Base-by-base conservation (phyloP, 345 rosid genomes). In the Citrus australasica region DNA sequence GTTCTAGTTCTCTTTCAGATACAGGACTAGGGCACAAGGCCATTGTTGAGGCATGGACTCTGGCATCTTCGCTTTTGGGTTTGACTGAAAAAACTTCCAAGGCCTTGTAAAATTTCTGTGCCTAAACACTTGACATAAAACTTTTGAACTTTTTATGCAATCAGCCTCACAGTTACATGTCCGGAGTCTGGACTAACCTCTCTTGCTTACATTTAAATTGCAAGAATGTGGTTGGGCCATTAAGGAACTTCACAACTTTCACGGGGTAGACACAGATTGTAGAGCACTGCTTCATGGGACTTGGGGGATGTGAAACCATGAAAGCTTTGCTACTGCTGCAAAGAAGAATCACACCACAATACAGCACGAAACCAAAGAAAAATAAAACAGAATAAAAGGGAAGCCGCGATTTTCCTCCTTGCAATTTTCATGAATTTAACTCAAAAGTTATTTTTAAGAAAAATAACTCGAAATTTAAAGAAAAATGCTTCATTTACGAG, bases 1-100 rank as follows among this genome's bases (percentile, higher is more conserved):
- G 80, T 93, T 93, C 81, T 96, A 82, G 78, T 42, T 19, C 32
- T 42, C 48, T 19, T 48, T 19, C 5, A 62, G 58, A 53, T 53
- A 53, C 11, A 8, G 8, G 16, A 46, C 17, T 11, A 11, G 22
- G 22, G 56, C 56, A 51, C 58, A 17, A 5, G 21, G 22, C 58
- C 61, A 13, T 64, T 25, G 19, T 22, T 1, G 1, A 17, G 3
- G 61, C 22, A 4, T 53, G 32, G 42, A 64, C 21, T 8, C 21
- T 5, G 32, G 25, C 74, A 59, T 48, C 59, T 28, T 74, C 9
- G 7, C 17, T 2, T 46, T 6, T 13, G 11, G 19, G 75, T 30
- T 30, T 27, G 24, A 46, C 62, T 55, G 19, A 7, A 37, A 3
- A 37, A 46, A 64, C 17, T 60, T 65, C 2, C n/a, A 40, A 32